Evolutionary conservation across 2,329 filamentous ascomycete species (phyloP).

Genomic region (Fonsecaea monophora): DNA sequence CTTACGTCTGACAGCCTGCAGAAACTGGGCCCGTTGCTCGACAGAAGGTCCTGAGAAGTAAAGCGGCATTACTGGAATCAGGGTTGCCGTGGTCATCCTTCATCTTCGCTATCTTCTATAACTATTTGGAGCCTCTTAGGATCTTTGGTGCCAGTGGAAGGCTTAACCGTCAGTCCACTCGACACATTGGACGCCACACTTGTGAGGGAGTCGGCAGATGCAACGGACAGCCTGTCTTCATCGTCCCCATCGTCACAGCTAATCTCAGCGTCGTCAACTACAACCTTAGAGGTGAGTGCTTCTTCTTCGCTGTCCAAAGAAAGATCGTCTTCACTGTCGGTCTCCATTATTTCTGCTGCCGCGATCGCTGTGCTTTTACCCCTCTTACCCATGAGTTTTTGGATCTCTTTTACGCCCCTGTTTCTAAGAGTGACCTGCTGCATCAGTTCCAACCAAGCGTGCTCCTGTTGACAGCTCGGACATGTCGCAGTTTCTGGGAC

Average conservation of each 20-base stretch:
- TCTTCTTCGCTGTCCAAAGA: constrained; percentile 33
- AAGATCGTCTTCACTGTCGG: constrained; percentile 34
- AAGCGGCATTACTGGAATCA: not conserved
- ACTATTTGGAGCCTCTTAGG: constrained; percentile 47
- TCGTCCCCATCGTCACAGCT: constrained; percentile 35
- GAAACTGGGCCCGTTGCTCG: constrained; percentile 43
- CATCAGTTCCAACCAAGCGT: constrained; percentile 79
- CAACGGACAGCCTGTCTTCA: constrained; percentile 38
- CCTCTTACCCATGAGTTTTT: constrained; percentile 68
- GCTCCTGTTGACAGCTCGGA: constrained; percentile 67
- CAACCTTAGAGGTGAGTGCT: constrained; percentile 19
- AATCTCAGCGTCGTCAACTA: constrained; percentile 31
- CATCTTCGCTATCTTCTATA: constrained; percentile 64
- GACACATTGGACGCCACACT: constrained; percentile 18
- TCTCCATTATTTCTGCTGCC: constrained; percentile 37
- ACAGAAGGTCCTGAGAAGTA: not conserved
- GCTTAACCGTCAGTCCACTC: not conserved
- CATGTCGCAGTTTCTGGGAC: constrained; percentile 74
- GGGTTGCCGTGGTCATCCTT: constrained; percentile 40
- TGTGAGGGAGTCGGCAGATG: constrained; percentile 35
- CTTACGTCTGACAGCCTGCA: constrained; percentile 44
- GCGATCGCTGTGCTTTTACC: constrained; percentile 43
- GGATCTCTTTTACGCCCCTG: constrained; percentile 72
- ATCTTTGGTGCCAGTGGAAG: constrained; percentile 22
- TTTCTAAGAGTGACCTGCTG: constrained; percentile 79